These are phyloP conservation scores for Candida wancherniae DNA, from an alignment of 805 yeast genomes.

Conservation along the genomic window DNA sequence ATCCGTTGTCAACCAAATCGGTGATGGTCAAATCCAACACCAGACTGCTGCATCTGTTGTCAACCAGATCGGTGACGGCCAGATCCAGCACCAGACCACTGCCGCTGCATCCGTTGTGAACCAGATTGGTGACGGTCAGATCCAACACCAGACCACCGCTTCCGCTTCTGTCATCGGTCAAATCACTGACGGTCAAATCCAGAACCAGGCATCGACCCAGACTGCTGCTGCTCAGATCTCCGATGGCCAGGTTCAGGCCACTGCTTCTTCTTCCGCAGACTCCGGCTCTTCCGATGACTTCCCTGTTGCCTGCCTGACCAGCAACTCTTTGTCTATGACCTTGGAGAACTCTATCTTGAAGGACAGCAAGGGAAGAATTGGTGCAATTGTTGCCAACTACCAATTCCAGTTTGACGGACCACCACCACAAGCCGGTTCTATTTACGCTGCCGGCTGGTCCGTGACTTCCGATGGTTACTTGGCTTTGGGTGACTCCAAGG, in stretches of 20 bases:
- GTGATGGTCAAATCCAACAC: slow-evolving; percentile 16
- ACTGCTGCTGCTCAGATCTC: slow-evolving; percentile 19
- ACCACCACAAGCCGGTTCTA: slow-evolving; percentile 60
- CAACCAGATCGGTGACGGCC: slow-evolving; percentile 45
- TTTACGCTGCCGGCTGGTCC: slow-evolving; percentile 35
- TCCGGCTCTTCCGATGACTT: slow-evolving; percentile 6
- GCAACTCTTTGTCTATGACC: slow-evolving; percentile 47
- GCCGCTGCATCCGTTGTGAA: slow-evolving; percentile 15
- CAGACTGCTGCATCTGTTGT: slow-evolving; percentile 30
- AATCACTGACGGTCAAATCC: slow-evolving; percentile 14
- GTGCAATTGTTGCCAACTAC: slow-evolving; percentile 76
- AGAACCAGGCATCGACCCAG: slow-evolving; percentile 12
- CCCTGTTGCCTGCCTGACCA: slow-evolving; percentile 19
- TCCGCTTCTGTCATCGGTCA: slow-evolving; percentile 17
- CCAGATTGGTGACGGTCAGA: slow-evolving; percentile 25
- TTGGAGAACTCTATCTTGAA: slow-evolving; percentile 48
- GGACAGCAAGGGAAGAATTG: slow-evolving; percentile 63
- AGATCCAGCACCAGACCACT: slow-evolving; percentile 42
- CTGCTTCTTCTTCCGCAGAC: slow-evolving; percentile 25
- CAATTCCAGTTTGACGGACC: slow-evolving; percentile 80
- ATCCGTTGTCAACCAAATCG: slow-evolving; percentile 14
- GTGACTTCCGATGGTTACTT: slow-evolving; percentile 52
- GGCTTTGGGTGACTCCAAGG: slow-evolving; percentile 57
- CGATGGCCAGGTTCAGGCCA: slow-evolving; percentile 32
- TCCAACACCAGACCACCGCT: slow-evolving; percentile 18